A percentile compares a stretch with the other conserved stretches of the same genome.
Evolutionary conservation across 176 grass and related monocot genomes (phyloP).

Genomic region (Rhynchospora pubera): DNA sequence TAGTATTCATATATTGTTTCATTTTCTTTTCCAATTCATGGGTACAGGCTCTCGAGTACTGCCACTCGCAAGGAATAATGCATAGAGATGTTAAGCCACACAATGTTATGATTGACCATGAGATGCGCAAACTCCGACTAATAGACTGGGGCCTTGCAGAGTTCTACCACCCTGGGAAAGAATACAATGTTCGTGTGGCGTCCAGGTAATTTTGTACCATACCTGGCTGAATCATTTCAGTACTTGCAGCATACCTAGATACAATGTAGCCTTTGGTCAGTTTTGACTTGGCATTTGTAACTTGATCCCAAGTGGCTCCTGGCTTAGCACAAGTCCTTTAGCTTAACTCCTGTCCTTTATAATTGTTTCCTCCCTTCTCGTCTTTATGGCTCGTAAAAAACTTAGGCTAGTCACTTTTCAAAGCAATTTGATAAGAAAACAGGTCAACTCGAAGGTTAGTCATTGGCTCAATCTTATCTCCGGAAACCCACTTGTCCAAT

Average conservation of each 20-base stretch:
- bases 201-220: constrained; percentile 48
- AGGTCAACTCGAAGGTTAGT: too few relatives aligned
- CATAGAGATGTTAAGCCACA: constrained; percentile 98
- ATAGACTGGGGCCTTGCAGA: constrained; percentile 98
- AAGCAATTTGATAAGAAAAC: too few relatives aligned
- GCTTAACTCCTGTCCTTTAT: too few relatives aligned
- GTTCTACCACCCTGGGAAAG: constrained; percentile 93
- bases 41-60: constrained; percentile 71
- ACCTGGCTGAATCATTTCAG: neutral
- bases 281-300: neutral
- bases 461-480: too few relatives aligned
- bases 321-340: too few relatives aligned
- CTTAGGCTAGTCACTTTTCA: too few relatives aligned
- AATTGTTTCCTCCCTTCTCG: too few relatives aligned
- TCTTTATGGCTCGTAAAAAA: too few relatives aligned
- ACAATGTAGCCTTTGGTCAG: neutral
- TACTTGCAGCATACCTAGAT: neutral
- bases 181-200: constrained; percentile 95
- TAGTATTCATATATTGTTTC: constrained; percentile 3
- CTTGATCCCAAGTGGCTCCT: neutral
- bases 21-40: constrained; percentile 18
- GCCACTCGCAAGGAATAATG: constrained; percentile 95
- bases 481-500: too few relatives aligned
- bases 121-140: constrained; percentile 77
- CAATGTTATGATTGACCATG: constrained; percentile 98